Conservation (phyloP, 495 filamentous ascomycete species). For the Chaetomidium leptoderma region DNA sequence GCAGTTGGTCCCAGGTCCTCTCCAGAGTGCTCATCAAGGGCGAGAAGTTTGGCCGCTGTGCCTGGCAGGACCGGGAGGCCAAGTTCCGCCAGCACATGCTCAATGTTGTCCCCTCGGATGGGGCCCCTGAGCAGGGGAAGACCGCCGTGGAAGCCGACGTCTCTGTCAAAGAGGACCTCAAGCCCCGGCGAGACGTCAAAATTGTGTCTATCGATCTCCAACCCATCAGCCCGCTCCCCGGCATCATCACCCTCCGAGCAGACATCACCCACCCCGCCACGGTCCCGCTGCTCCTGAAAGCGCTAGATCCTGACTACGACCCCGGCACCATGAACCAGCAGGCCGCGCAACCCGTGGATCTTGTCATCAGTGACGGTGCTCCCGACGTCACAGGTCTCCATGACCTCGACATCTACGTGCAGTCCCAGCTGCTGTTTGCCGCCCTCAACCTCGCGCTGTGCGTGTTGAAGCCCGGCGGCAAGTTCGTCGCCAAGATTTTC, state of each 20-base stretch:
- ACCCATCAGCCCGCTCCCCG: slow-evolving; percentile 87
- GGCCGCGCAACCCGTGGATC: slow-evolving; percentile 68
- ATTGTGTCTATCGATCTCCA: slow-evolving; percentile 95
- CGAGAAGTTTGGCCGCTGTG: slow-evolving; percentile 76
- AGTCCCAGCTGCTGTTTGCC: slow-evolving; percentile 89
- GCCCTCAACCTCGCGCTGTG: slow-evolving; percentile 89
- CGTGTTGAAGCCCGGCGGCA: slow-evolving; percentile 86
- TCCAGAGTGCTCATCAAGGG: slow-evolving; percentile 89
- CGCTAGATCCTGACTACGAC: slow-evolving; percentile 72
- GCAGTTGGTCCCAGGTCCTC: slow-evolving; percentile 94
- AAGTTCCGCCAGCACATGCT: slow-evolving; percentile 53
- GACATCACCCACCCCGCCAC: slow-evolving; percentile 98
- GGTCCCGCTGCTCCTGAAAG: slow-evolving; percentile 77
- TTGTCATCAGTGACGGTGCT: slow-evolving; percentile 91
- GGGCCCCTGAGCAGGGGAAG: slow-evolving; percentile 26
- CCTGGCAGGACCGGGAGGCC: slow-evolving; percentile 78
- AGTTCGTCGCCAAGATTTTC: slow-evolving; percentile 98
- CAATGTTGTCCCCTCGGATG: slow-evolving; percentile 38
- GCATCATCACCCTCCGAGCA: slow-evolving; percentile 84
- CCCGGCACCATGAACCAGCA: slow-evolving; percentile 47
- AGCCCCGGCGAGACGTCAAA: slow-evolving; percentile 70
- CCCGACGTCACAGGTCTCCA: slow-evolving; percentile 96
- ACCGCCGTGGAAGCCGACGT: neutral
- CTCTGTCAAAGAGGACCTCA: slow-evolving; percentile 28
- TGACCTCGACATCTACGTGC: slow-evolving; percentile 96